A percentile compares a stretch with the other conserved stretches of the same genome.
These are phyloP conservation scores for Trypanosoma caninum DNA, from an alignment of 208 protist species.

Conservation along the genomic window DNA sequence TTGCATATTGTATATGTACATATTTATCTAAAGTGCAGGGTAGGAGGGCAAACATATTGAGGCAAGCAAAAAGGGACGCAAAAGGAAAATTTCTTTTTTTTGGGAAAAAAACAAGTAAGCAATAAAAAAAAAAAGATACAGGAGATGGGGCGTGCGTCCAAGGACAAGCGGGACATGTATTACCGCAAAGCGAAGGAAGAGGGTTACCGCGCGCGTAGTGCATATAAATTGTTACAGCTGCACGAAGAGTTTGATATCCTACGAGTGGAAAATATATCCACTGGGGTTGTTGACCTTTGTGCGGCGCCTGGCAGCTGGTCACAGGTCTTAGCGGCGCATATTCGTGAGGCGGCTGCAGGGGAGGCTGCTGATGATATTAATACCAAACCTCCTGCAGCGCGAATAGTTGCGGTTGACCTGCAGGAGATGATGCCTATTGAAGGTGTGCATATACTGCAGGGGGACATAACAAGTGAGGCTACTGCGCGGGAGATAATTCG, in stretches of 20 bases:
- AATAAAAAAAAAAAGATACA: background rate
- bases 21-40: too few relatives aligned
- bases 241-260: constrained; percentile 98
- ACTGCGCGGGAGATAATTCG: constrained; percentile 90
- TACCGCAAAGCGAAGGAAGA: constrained; percentile 99
- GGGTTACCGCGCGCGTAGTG: constrained; percentile 97
- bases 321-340: constrained; percentile 85
- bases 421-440: constrained; percentile 99
- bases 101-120: background rate
- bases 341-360: constrained; percentile 11
- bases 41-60: too few relatives aligned
- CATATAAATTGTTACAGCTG: constrained; percentile 99
- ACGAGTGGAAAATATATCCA: constrained; percentile 61
- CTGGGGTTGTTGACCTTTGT: constrained; percentile 98
- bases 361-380: background rate
- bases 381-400: constrained; percentile 5
- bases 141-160: constrained; percentile 91
- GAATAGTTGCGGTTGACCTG: constrained; percentile 97
- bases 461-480: constrained; percentile 85
- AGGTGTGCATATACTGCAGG: constrained; percentile 91
- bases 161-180: constrained; percentile 99
- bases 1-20: too few relatives aligned
- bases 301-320: constrained; percentile 96
- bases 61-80: too few relatives aligned
- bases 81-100: too few relatives aligned